Evolutionary conservation across 2,329 filamentous ascomycete species (phyloP).

Genomic region (Clonostachys solani): DNA sequence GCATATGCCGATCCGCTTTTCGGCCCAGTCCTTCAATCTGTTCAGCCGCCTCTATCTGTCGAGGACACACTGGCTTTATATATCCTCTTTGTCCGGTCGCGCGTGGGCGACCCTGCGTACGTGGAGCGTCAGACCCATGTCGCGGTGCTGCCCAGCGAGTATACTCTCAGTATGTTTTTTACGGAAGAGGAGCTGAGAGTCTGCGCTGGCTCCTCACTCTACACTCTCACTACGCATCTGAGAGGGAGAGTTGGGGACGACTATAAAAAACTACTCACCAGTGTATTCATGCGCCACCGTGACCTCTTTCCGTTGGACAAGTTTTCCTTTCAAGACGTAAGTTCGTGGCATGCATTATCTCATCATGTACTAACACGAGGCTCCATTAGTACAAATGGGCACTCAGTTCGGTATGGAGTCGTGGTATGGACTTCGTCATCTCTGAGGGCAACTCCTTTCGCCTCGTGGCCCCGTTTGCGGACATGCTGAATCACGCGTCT

Average conservation of each 20-base stretch:
- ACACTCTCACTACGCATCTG: constrained; percentile 22
- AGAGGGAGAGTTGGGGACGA: constrained; percentile 18
- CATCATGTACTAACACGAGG: constrained; percentile 3
- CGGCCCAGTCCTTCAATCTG: constrained; percentile 19
- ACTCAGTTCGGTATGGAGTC: too few relatives aligned
- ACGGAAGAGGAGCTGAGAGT: constrained; percentile 22
- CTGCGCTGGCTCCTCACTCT: constrained; percentile 23
- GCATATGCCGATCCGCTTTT: constrained; percentile 23
- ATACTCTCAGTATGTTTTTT: constrained; percentile 27
- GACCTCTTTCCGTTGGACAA: constrained; percentile 23
- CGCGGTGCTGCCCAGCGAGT: constrained; percentile 19
- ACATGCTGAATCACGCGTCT: constrained; percentile 28
- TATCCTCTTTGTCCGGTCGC: too few relatives aligned
- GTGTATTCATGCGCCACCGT: constrained; percentile 18
- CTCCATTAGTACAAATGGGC: too few relatives aligned
- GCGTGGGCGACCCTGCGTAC: too few relatives aligned
- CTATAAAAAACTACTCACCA: constrained; percentile 17
- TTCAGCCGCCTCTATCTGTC: constrained; percentile 17
- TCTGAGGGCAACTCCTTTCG: too few relatives aligned
- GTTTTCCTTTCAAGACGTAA: constrained; percentile 24
- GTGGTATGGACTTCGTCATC: too few relatives aligned
- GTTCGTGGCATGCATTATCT: constrained; percentile 27
- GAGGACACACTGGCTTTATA: too few relatives aligned
- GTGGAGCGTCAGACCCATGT: constrained; percentile 8
- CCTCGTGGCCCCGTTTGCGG: constrained; percentile 20